Conservation (phyloP, 768 basidiomycete species). For the Kwoniella sp. region DNA sequence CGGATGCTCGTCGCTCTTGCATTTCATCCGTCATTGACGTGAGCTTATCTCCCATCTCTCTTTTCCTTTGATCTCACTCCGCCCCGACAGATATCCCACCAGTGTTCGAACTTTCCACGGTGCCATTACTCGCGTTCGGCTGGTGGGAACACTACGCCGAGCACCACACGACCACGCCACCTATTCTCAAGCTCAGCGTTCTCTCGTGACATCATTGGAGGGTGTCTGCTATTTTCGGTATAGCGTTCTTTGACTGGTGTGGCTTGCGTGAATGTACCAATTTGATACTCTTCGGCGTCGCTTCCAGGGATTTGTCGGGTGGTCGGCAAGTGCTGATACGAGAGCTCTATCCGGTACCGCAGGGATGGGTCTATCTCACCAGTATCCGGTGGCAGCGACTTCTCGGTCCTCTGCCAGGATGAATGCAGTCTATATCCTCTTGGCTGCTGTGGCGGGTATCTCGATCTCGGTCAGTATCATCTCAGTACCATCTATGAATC, state of each 20-base stretch:
- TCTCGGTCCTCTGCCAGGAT: constrained; percentile 25
- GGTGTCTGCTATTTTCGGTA: constrained; percentile 20
- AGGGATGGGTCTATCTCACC: constrained; percentile 28
- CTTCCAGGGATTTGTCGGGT: no score
- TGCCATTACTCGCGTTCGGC: constrained; percentile 64
- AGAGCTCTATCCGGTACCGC: constrained; percentile 5
- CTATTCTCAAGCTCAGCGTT: constrained; percentile 35
- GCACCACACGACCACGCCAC: constrained; percentile 26
- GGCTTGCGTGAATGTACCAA: constrained; percentile 21
- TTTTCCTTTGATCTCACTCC: no score
- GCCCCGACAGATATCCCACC: constrained; percentile 74
- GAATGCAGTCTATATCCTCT: constrained; percentile 26
- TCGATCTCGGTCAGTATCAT: constrained; percentile 25
- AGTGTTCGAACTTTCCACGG: constrained; percentile 66
- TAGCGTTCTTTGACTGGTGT: constrained; percentile 23
- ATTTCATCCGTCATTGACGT: no score
- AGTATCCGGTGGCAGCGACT: constrained; percentile 42
- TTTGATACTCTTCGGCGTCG: no score
- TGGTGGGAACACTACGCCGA: constrained; percentile 70
- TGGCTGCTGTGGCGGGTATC: constrained; percentile 27
- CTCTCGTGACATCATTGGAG: constrained; percentile 30
- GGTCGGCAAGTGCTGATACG: background rate
- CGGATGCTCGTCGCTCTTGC: constrained; percentile 11
- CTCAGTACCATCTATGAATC: constrained; percentile 33
- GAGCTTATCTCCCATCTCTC: no score